Conservation (phyloP, 345 rosid genomes). For the Atalantia buxifolia region DNA sequence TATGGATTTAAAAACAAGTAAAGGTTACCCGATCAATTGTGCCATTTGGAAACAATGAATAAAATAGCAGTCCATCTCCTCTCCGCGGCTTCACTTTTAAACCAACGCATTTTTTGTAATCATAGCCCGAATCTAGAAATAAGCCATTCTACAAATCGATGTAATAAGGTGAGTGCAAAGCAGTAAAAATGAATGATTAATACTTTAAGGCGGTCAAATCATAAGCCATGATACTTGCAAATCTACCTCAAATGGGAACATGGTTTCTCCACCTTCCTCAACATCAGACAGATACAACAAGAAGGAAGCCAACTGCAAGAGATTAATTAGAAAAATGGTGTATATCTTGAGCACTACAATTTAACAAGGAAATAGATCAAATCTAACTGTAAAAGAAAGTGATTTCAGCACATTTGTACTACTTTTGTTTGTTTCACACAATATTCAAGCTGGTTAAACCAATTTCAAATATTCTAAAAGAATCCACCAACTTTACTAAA, state of each 20-base stretch:
- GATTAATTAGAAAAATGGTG: constrained; percentile 4
- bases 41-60: constrained; percentile 58
- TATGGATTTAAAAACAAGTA: neutral
- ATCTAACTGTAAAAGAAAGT: neutral
- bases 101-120: constrained; percentile 59
- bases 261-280: constrained; percentile 82
- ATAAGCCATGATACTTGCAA: constrained; percentile 7
- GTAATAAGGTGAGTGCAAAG: neutral
- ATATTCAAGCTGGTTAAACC: neutral
- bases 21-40: constrained; percentile 62
- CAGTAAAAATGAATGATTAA: neutral
- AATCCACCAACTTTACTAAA: neutral
- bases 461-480: neutral
- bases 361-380: neutral
- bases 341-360: constrained; percentile 1
- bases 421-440: neutral
- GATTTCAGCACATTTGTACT: neutral
- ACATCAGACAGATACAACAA: constrained; percentile 62
- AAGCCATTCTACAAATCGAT: constrained; percentile 41
- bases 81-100: constrained; percentile 70
- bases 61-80: constrained; percentile 77
- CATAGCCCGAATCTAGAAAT: constrained; percentile 35
- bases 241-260: constrained; percentile 77
- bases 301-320: constrained; percentile 59
- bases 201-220: neutral